Conservation (phyloP, 768 basidiomycete genomes). For the Suillus alpinus region DNA sequence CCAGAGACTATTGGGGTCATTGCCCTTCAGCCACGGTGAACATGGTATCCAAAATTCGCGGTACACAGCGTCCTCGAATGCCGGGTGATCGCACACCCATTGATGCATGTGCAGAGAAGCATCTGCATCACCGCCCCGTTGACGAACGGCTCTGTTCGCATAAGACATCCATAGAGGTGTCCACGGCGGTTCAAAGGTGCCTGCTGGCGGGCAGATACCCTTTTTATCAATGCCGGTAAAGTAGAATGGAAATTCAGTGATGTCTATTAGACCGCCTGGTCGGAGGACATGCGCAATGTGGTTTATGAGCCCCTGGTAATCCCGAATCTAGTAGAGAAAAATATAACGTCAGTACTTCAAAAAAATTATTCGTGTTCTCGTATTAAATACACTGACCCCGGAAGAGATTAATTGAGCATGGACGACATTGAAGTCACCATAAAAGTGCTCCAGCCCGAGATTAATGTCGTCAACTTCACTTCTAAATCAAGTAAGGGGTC, state of each 20-base stretch:
- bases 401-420: slow-evolving; percentile 70
- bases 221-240: slow-evolving; percentile 53
- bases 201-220: slow-evolving; percentile 41
- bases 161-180: slow-evolving; percentile 61
- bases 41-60: slow-evolving; percentile 63
- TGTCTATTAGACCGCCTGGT: slow-evolving; percentile 64
- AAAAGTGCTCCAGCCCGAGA: slow-evolving; percentile 79
- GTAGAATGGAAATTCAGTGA: slow-evolving; percentile 69
- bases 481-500: slow-evolving; percentile 35
- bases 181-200: slow-evolving; percentile 51
- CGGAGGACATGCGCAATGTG: slow-evolving; percentile 66
- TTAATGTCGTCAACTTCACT: slow-evolving; percentile 86
- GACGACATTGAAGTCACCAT: slow-evolving; percentile 73
- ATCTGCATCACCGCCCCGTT: slow-evolving; percentile 60
- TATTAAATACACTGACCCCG: slow-evolving; percentile 50
- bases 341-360: slow-evolving; percentile 10
- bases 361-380: neutral
- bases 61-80: slow-evolving; percentile 58
- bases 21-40: slow-evolving; percentile 43
- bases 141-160: slow-evolving; percentile 48
- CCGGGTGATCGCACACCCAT: slow-evolving; percentile 54
- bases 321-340: slow-evolving; percentile 51
- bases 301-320: slow-evolving; percentile 62
- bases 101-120: slow-evolving; percentile 54
- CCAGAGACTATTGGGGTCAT: slow-evolving; percentile 22